Evolutionary conservation across 352 stramenopile species (phyloP).

Genomic region (Pythium plurisporium): DNA sequence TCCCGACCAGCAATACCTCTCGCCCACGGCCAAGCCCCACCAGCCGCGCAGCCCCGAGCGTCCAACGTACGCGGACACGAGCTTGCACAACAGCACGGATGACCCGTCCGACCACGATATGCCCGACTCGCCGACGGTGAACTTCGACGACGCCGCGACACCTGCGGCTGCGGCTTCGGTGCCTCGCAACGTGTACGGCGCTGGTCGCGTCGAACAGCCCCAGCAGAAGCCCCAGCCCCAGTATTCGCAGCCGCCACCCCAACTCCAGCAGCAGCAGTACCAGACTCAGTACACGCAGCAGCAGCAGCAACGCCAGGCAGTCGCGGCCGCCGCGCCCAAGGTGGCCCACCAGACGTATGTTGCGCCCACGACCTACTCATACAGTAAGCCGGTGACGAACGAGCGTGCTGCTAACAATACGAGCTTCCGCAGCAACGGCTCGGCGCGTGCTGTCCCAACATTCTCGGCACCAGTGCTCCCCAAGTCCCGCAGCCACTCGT

Average conservation of each 20-base stretch:
- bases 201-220: background rate
- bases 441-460: constrained; percentile 23
- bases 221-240: background rate
- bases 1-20: constrained; percentile 56
- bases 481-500: constrained; percentile 18
- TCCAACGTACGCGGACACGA: constrained; percentile 34
- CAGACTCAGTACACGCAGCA: background rate
- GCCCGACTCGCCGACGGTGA: constrained; percentile 14
- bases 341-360: constrained; percentile 11
- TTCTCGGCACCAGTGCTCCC: constrained; percentile 39
- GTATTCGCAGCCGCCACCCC: background rate
- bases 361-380: constrained; percentile 11
- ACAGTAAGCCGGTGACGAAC: constrained; percentile 19
- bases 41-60: constrained; percentile 18
- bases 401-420: constrained; percentile 6
- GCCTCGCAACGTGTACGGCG: constrained; percentile 3
- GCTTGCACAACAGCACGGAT: constrained; percentile 26
- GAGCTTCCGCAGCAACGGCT: constrained; percentile 11
- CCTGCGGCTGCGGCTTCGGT: background rate
- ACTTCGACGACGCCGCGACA: constrained; percentile 17
- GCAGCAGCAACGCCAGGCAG: constrained; percentile 4
- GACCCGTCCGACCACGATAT: constrained; percentile 18
- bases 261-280: constrained; percentile 1
- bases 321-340: background rate
- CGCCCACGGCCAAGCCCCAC: constrained; percentile 38